Evolutionary conservation across 176 grass and related monocot species (phyloP).

Genomic region (Aechmea fasciata): DNA sequence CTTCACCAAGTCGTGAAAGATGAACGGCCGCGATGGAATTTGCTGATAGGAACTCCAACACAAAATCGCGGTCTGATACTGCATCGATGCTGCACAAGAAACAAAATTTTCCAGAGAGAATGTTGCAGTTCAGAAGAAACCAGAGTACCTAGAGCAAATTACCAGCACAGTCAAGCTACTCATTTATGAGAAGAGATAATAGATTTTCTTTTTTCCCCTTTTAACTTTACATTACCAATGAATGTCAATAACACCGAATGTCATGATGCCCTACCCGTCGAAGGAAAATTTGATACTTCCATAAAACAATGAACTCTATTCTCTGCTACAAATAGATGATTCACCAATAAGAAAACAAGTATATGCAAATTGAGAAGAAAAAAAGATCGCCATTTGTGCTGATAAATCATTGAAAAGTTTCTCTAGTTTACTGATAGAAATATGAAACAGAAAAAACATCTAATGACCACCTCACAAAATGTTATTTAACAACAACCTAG

Average conservation of each 20-base stretch:
- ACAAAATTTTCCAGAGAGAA: background rate
- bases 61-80: slow-evolving; percentile 96
- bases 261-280: no score
- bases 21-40: slow-evolving; percentile 85
- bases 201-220: no score
- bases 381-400: no score
- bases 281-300: background rate
- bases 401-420: no score
- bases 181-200: background rate
- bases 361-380: background rate
- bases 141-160: background rate
- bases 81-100: slow-evolving; percentile 70
- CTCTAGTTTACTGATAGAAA: background rate
- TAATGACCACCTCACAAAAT: background rate
- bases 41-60: slow-evolving; percentile 80
- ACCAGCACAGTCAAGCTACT: background rate
- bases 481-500: background rate
- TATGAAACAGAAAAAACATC: background rate
- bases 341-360: background rate
- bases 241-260: no score
- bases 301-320: background rate
- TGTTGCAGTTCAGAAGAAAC: background rate
- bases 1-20: slow-evolving; percentile 92
- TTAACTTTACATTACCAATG: no score
- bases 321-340: background rate